Conservation (phyloP, 768 basidiomycete genomes). For the Naganishia randhawae region DNA sequence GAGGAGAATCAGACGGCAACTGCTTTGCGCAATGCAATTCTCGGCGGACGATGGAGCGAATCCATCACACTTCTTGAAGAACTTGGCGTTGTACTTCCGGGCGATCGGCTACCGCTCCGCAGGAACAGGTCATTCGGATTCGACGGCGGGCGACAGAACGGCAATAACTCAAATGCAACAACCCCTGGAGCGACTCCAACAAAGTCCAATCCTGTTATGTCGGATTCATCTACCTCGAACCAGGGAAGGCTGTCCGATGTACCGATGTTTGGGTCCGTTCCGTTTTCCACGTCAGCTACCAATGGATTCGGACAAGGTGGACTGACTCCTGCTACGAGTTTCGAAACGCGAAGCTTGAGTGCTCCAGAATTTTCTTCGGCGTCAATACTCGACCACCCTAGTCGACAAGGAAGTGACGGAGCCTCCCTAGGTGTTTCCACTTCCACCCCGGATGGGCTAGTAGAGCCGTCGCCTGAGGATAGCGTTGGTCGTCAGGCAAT, state of each 20-base stretch:
- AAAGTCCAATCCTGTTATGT: not conserved
- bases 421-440: not conserved
- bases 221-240: not conserved
- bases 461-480: constrained; percentile 34
- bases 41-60: constrained; percentile 74
- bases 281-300: not conserved
- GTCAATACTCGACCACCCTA: not conserved
- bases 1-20: constrained; percentile 74
- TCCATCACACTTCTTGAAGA: constrained; percentile 67
- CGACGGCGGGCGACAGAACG: not conserved
- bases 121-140: constrained; percentile 23
- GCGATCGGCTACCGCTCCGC: constrained; percentile 17
- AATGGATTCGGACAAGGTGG: constrained; percentile 15
- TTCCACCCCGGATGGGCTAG: not conserved
- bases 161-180: not conserved
- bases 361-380: constrained; percentile 3
- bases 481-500: constrained; percentile 62
- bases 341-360: not conserved
- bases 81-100: constrained; percentile 57
- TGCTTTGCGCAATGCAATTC: constrained; percentile 72
- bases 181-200: not conserved
- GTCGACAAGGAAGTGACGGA: not conserved
- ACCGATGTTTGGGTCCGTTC: not conserved
- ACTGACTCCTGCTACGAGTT: not conserved
- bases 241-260: not conserved